These are phyloP conservation scores for Rhododendron ovatum DNA, from an alignment of 148 eudicot species.

Conservation along the genomic window DNA sequence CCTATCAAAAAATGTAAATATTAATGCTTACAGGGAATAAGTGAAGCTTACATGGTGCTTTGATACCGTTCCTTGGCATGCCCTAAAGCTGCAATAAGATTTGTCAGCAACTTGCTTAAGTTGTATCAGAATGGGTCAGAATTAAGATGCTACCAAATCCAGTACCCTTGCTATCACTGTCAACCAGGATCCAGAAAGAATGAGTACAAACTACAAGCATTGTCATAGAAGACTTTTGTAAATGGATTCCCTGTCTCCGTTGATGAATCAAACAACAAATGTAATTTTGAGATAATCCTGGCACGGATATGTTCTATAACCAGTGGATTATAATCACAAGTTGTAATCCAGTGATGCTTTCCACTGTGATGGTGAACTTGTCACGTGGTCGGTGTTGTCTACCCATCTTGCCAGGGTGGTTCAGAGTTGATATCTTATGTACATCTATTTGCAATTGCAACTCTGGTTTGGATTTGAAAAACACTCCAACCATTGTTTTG, in stretches of 20 bases:
- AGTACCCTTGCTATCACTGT: not conserved
- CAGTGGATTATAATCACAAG: not conserved
- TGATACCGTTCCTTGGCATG: not conserved
- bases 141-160: not conserved
- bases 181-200: not conserved
- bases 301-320: not conserved
- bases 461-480: too few species aligned
- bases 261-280: not conserved
- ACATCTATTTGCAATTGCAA: too few species aligned
- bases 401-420: not conserved
- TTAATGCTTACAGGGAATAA: not conserved
- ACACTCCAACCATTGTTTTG: too few species aligned
- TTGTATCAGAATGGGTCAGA: not conserved
- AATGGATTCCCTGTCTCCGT: not conserved
- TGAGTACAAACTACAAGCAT: not conserved
- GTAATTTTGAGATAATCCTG: not conserved
- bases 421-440: too few species aligned
- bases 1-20: not conserved
- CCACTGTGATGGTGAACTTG: not conserved
- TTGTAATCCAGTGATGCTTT: not conserved
- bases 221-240: not conserved
- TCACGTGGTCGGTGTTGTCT: not conserved
- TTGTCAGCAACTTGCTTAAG: not conserved
- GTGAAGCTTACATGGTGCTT: slow-evolving; percentile 1
- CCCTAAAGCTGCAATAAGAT: not conserved